Conservation (phyloP, 2,329 filamentous ascomycete species). For the Coniochaeta sp. region DNA sequence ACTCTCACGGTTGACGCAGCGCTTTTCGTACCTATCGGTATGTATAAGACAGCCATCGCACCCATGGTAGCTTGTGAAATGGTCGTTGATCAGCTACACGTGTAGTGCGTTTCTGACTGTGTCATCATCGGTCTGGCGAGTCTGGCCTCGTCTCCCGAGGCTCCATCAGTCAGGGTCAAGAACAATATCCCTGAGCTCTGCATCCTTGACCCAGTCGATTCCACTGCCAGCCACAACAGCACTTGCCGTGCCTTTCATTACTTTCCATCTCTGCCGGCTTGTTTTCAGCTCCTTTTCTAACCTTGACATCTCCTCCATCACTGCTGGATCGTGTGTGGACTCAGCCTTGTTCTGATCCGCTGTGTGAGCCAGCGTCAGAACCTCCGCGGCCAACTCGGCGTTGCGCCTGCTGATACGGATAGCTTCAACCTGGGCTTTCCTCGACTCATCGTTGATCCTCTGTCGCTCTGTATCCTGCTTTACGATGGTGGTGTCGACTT, state of each 20-base stretch:
- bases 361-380: constrained; percentile 53
- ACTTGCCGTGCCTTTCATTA: constrained; percentile 72
- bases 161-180: constrained; percentile 51
- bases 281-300: constrained; percentile 53
- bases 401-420: constrained; percentile 53
- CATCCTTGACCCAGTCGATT: constrained; percentile 70
- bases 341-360: constrained; percentile 31
- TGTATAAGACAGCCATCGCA: not conserved
- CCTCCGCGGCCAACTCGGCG: constrained; percentile 50
- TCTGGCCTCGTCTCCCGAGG: not conserved
- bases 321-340: constrained; percentile 35
- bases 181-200: constrained; percentile 61
- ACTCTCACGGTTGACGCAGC: not conserved
- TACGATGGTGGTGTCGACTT: constrained; percentile 55
- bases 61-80: no score
- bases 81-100: not conserved
- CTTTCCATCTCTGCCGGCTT: constrained; percentile 61
- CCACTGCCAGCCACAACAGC: constrained; percentile 76
- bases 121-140: not conserved
- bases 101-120: not conserved
- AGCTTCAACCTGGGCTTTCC: constrained; percentile 50
- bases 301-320: constrained; percentile 46
- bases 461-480: constrained; percentile 48
- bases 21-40: not conserved
- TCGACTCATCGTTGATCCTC: constrained; percentile 43